Evolutionary conservation across 139 green algal genomes (phyloP).

Genomic region (Haematococcus lacustris): DNA sequence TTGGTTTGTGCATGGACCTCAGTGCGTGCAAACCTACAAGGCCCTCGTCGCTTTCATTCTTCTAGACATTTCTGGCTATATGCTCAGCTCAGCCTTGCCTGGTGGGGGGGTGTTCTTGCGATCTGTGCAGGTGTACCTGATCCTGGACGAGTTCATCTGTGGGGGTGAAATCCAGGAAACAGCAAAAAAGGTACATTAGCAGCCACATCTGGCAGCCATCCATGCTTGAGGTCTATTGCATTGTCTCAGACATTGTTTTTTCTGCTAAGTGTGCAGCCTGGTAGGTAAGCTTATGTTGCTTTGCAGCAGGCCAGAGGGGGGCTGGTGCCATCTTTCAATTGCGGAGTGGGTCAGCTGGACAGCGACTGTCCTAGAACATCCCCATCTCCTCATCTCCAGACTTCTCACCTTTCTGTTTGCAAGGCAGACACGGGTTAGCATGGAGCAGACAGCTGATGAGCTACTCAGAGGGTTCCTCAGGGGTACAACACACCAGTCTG

Average conservation of each 20-base stretch:
- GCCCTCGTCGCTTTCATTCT: no score
- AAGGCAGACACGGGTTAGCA: no score
- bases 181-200: conserved; percentile 79
- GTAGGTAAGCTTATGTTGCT: background rate
- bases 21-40: background rate
- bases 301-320: background rate
- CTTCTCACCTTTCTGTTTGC: background rate
- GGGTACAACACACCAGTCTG: no score
- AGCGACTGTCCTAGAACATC: background rate
- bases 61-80: no score
- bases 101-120: no score
- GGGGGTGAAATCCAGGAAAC: conserved; percentile 96
- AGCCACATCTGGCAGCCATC: background rate
- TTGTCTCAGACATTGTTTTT: no score
- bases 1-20: background rate
- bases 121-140: conserved; percentile 82
- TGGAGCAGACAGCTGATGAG: no score
- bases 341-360: background rate
- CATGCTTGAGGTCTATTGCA: no score
- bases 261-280: no score
- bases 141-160: conserved; percentile 98
- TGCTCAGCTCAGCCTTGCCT: no score
- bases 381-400: no score
- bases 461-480: no score
- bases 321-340: background rate